Conservation (phyloP, 1,139 yeast species). For the Saccharomycopsis crataegensis region DNA sequence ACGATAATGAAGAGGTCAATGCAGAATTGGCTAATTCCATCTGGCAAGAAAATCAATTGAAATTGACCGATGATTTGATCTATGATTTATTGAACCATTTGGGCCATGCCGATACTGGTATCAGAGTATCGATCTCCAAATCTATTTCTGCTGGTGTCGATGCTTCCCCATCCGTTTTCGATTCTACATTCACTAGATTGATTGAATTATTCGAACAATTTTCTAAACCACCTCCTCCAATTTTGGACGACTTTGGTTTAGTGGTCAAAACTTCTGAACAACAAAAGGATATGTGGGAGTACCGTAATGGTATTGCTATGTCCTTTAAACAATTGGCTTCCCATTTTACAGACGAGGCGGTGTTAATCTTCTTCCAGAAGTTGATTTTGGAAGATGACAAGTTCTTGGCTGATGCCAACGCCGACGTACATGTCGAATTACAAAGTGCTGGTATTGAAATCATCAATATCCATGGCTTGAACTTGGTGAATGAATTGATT, state of each 20-base stretch:
- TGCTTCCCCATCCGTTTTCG: slow-evolving; percentile 29
- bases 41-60: slow-evolving; percentile 72
- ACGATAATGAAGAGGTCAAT: slow-evolving; percentile 61
- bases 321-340: slow-evolving; percentile 55
- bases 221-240: slow-evolving; percentile 71
- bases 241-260: slow-evolving; percentile 72
- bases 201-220: slow-evolving; percentile 49
- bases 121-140: slow-evolving; percentile 60
- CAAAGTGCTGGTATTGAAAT: slow-evolving; percentile 83
- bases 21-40: slow-evolving; percentile 68
- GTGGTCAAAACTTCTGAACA: slow-evolving; percentile 54
- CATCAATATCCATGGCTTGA: slow-evolving; percentile 57
- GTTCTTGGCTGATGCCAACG: slow-evolving; percentile 68
- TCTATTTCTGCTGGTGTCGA: slow-evolving; percentile 48
- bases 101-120: slow-evolving; percentile 49
- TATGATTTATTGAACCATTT: slow-evolving; percentile 42
- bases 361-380: slow-evolving; percentile 49
- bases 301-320: slow-evolving; percentile 73
- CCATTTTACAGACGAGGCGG: slow-evolving; percentile 32
- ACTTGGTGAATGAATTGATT: slow-evolving; percentile 59
- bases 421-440: slow-evolving; percentile 69
- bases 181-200: slow-evolving; percentile 35
- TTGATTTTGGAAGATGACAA: slow-evolving; percentile 43
- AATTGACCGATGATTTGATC: slow-evolving; percentile 38
- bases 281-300: slow-evolving; percentile 74